These are phyloP conservation scores for Melaleuca quinquenervia DNA, from an alignment of 345 rosid species.

Conservation along the genomic window DNA sequence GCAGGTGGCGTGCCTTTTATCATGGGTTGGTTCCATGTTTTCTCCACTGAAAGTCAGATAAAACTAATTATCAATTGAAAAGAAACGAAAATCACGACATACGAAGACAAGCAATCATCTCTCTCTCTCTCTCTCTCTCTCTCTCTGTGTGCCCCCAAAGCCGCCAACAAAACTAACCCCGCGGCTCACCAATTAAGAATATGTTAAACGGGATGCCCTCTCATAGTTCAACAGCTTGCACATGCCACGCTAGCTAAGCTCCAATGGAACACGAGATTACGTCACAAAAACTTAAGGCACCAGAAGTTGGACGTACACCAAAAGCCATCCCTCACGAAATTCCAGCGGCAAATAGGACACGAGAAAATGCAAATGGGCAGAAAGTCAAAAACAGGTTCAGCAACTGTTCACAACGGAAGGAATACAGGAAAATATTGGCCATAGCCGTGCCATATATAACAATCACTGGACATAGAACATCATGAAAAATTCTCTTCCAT, in stretches of 20 bases:
- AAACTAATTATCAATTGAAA: background rate
- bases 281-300: background rate
- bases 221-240: background rate
- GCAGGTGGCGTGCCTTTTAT: slow-evolving; percentile 62
- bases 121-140: no score
- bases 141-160: no score
- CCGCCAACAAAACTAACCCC: no score
- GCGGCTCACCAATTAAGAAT: no score
- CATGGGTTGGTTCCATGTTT: slow-evolving; percentile 71
- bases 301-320: no score
- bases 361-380: background rate
- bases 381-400: background rate
- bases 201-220: background rate
- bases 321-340: background rate
- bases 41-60: slow-evolving; percentile 35
- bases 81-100: no score
- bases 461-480: background rate
- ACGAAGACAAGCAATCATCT: no score
- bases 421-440: background rate
- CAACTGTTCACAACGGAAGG: background rate
- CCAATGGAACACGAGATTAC: no score
- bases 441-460: no score
- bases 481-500: background rate
- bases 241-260: background rate
- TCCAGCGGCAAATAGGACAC: background rate